These are phyloP conservation scores for Pseudogymnoascus pannorum DNA, from an alignment of 2,329 filamentous ascomycete genomes.

Conservation along the genomic window DNA sequence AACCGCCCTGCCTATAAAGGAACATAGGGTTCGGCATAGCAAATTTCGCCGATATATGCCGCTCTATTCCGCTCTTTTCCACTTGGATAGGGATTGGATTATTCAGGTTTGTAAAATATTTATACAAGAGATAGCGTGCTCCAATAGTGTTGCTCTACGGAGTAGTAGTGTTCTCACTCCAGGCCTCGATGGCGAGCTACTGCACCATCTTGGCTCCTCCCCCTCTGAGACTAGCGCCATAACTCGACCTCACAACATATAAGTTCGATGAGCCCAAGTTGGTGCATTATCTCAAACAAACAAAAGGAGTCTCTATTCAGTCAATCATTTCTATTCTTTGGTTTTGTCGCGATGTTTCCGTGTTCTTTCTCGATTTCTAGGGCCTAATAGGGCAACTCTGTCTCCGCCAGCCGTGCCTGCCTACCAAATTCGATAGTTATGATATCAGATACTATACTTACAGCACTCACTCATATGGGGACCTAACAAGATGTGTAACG, in stretches of 20 bases:
- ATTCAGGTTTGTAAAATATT: neutral
- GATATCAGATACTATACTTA: neutral
- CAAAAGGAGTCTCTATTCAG: neutral
- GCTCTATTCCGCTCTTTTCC: neutral
- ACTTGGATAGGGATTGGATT: neutral
- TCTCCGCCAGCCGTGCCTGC: neutral
- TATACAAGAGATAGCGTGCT: neutral
- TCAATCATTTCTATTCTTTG: neutral
- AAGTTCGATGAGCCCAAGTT: neutral
- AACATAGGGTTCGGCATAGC: neutral
- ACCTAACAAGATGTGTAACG: neutral
- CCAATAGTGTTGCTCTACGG: neutral
- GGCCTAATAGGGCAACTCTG: neutral
- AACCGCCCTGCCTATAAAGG: no score
- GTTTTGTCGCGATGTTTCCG: neutral
- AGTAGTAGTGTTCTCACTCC: neutral
- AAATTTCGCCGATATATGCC: no score
- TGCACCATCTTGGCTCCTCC: neutral
- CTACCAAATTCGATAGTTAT: neutral
- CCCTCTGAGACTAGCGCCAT: constrained; percentile 1
- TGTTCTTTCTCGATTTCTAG: neutral
- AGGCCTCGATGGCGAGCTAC: constrained; percentile 3
- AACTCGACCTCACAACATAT: neutral
- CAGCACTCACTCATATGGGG: neutral
- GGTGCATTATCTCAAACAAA: neutral